Conservation (phyloP, 805 yeast species). For the Candida namnaoensis region DNA sequence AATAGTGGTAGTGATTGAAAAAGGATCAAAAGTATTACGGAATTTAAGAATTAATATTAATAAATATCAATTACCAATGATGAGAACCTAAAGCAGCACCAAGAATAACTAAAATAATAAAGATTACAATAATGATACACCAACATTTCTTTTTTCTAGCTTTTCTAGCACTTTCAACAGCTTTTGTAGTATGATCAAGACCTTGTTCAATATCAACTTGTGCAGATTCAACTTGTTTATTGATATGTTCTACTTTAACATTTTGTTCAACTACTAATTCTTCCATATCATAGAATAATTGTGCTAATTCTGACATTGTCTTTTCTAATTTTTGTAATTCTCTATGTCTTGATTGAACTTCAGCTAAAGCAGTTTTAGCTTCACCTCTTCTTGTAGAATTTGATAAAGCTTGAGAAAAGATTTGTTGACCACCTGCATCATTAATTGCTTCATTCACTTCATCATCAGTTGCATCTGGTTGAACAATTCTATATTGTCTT, state of each 20-base stretch:
- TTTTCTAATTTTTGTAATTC: slow-evolving; percentile 92
- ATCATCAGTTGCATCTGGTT: slow-evolving; percentile 74
- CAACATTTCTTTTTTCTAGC: slow-evolving; percentile 90
- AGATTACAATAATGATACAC: slow-evolving; percentile 58
- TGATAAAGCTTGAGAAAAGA: slow-evolving; percentile 86
- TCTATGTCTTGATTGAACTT: slow-evolving; percentile 92
- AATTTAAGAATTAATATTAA: no score
- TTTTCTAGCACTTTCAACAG: slow-evolving; percentile 78
- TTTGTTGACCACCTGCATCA: slow-evolving; percentile 80
- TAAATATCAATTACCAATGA: no score
- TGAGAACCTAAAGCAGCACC: slow-evolving; percentile 20
- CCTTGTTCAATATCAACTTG: slow-evolving; percentile 91
- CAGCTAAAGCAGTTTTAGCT: slow-evolving; percentile 90
- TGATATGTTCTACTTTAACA: slow-evolving; percentile 73
- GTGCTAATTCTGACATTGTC: slow-evolving; percentile 92
- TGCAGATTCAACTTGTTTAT: slow-evolving; percentile 73
- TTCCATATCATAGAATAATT: slow-evolving; percentile 93
- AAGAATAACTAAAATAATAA: slow-evolving; percentile 57
- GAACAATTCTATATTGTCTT: slow-evolving; percentile 85
- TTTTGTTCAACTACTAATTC: slow-evolving; percentile 94
- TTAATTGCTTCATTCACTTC: slow-evolving; percentile 83
- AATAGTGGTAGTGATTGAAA: no score
- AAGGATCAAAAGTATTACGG: no score
- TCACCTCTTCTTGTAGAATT: slow-evolving; percentile 87
- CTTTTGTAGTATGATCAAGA: slow-evolving; percentile 87